These are phyloP conservation scores for Lentinula lateritia DNA, from an alignment of 768 basidiomycete species.

Conservation along the genomic window DNA sequence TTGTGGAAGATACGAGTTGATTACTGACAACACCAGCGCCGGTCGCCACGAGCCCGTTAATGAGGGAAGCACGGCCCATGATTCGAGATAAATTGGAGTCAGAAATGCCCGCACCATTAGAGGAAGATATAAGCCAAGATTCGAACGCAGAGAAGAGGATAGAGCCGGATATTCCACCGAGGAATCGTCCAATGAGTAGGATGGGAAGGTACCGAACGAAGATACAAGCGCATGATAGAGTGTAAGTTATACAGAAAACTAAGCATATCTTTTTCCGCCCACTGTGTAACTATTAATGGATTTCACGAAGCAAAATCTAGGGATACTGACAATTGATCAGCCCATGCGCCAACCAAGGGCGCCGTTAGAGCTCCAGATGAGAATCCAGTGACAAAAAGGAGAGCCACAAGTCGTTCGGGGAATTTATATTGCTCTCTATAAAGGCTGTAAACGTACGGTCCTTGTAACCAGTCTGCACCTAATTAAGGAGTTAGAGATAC, in stretches of 20 bases:
- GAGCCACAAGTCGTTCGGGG: conserved; percentile 57
- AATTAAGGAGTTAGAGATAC: not conserved
- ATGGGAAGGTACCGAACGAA: conserved; percentile 51
- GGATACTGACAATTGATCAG: conserved; percentile 60
- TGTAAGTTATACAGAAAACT: conserved; percentile 67
- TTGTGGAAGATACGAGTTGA: conserved; percentile 47
- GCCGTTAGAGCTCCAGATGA: conserved; percentile 63
- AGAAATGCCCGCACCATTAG: conserved; percentile 44
- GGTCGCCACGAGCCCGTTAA: conserved; percentile 71
- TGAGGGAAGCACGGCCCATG: conserved; percentile 66
- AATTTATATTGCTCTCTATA: conserved; percentile 65
- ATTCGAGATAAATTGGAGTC: conserved; percentile 59
- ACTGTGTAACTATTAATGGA: conserved; percentile 24
- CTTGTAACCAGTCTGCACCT: conserved; percentile 80
- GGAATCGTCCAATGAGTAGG: conserved; percentile 56
- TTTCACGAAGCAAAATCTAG: not conserved
- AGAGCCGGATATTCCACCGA: conserved; percentile 69
- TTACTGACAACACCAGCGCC: conserved; percentile 64
- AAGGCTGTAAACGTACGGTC: conserved; percentile 73
- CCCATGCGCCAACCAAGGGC: conserved; percentile 72
- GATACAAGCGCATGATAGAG: conserved; percentile 53
- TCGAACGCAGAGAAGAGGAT: conserved; percentile 76
- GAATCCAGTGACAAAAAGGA: conserved; percentile 77
- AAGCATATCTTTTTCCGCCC: conserved; percentile 66
- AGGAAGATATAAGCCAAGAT: conserved; percentile 68